Evolutionary conservation across 2,329 filamentous ascomycete genomes (phyloP).

Genomic region (Trematosphaeria pertusa): DNA sequence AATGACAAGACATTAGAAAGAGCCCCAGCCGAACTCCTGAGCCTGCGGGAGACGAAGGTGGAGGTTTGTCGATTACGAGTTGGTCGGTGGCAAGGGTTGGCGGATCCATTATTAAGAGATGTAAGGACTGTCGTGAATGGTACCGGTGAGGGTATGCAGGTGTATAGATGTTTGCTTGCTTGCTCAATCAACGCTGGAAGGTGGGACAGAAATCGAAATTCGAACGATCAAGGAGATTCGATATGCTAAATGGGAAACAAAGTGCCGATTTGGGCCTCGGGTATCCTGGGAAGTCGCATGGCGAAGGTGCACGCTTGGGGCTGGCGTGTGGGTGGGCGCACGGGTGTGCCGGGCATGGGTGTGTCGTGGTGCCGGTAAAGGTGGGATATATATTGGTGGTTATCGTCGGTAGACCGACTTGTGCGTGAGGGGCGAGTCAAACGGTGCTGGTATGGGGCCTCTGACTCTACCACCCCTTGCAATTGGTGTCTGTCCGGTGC

Average conservation of each 20-base stretch:
- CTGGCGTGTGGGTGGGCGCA: conserved; percentile 3
- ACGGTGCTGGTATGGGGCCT: conserved; percentile 31
- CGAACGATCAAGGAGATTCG: conserved; percentile 8
- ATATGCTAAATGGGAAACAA: conserved; percentile 14
- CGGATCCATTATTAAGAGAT: no score
- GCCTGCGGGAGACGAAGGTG: conserved; percentile 11
- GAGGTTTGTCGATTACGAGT: conserved; percentile 4
- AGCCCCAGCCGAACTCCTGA: conserved; percentile 12
- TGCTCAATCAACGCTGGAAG: conserved; percentile 23
- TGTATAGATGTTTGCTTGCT: conserved; percentile 23
- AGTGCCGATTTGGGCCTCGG: conserved; percentile 14
- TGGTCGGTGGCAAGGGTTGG: neutral
- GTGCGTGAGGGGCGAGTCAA: conserved; percentile 41
- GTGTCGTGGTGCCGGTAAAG: no score
- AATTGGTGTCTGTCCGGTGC: conserved; percentile 46
- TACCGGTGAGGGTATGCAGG: conserved; percentile 27
- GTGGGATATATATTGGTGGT: no score
- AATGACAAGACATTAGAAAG: conserved; percentile 22
- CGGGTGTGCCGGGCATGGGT: neutral
- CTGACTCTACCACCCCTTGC: conserved; percentile 42
- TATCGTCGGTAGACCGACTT: conserved; percentile 39
- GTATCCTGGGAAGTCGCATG: conserved; percentile 18
- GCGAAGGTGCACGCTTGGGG: conserved; percentile 8
- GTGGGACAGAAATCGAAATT: conserved; percentile 6
- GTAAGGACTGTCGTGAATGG: conserved; percentile 23